Base-by-base conservation (phyloP, 108 stramenopile genomes). In the Nitzschia sp. region DNA sequence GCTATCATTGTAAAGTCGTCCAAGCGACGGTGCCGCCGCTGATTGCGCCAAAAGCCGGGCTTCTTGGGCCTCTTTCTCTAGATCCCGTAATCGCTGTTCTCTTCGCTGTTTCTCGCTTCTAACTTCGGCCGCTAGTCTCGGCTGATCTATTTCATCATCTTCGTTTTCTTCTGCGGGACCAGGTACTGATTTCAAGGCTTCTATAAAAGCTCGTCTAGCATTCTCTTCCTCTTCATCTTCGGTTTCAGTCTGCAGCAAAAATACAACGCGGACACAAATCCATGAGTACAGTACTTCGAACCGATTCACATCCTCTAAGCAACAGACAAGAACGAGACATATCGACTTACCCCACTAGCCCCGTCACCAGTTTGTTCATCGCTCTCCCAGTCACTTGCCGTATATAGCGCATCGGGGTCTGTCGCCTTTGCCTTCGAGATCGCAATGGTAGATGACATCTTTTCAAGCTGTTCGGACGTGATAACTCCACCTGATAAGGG, bases 141-240 rank as follows among this genome's bases (percentile, higher is more conserved):
- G 63, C 23, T 71, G 41, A 30, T 58, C 53, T 13, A 61, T 62
- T 22, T 73, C 63, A 22, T 79, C 81, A 22, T 77, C 75, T 17
- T 60, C 80, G 38, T 66, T 44, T 11, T 61, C 47, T 29, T 56
- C 38, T 30, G 11, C 29, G n/a, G 57, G 72, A 46, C 55, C 69
- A 5, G 82, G 69, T 16, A 77, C 77, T 50, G 79, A 66, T 46
- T 85, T 89, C 52, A 94, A 63, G 11, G 88, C 90, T 46, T 90
- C 87, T 45, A 94, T 86, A 30, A 94, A 91, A 6, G 79, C 80
- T 4, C 90, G 82, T n/a, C 92, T 86, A 4, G 86, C 88, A 33
- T 72, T 75, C 61, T 92, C 93, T 55, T 94, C 93, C 55, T 94
- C 86, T 48, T 94, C 90, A 33, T 89, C 82, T 23, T 87, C 71